Conservation (phyloP, 768 basidiomycete genomes). For the Cystobasidium onofrii region DNA sequence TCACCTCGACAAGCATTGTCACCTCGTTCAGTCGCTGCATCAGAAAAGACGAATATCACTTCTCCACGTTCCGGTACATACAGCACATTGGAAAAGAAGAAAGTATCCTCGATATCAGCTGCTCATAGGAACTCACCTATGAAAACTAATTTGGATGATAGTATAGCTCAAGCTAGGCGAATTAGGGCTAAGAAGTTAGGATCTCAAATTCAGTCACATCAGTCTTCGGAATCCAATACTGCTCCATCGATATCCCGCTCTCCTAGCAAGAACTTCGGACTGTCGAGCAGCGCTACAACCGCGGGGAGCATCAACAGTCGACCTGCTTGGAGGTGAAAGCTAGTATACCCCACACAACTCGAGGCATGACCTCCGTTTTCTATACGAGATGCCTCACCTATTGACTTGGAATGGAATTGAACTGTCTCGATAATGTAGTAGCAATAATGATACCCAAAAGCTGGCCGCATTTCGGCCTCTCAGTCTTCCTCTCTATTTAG, state of each 20-base stretch:
- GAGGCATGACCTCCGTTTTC: no score
- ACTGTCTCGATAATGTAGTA: no score
- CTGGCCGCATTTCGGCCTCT: no score
- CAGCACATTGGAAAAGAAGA: neutral
- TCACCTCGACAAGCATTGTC: neutral
- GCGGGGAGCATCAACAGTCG: neutral
- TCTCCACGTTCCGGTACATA: neutral
- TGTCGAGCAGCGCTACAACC: neutral
- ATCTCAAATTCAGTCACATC: neutral
- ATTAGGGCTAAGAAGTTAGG: constrained; percentile 8
- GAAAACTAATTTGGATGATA: neutral
- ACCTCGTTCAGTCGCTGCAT: neutral
- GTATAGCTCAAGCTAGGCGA: neutral
- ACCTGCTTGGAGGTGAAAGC: neutral
- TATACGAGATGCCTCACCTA: no score
- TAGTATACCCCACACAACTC: no score
- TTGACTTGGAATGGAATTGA: no score
- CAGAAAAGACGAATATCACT: neutral
- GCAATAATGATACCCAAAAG: no score
- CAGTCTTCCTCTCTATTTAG: no score
- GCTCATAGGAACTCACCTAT: neutral
- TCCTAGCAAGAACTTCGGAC: neutral
- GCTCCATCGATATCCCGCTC: neutral
- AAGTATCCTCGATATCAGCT: neutral
- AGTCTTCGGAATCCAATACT: neutral